Conservation (phyloP, 2,329 filamentous ascomycete species). For the Fusarium armeniacum region DNA sequence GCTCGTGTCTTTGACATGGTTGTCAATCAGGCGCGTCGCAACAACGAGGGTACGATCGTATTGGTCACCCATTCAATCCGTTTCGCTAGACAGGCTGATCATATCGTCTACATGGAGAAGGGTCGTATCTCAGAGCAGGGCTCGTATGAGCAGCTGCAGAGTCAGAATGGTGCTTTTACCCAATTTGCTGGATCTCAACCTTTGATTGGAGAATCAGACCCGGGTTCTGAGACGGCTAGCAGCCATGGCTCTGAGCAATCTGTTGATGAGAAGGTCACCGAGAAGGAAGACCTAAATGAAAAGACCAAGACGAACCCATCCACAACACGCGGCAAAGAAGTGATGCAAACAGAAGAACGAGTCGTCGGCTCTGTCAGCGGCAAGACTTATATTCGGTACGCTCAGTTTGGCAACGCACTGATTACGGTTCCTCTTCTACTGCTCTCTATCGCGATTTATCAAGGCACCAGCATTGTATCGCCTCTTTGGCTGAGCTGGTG, state of each 20-base stretch:
- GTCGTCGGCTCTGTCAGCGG: conserved; percentile 30
- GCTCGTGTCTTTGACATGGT: conserved; percentile 32
- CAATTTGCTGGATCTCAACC: conserved; percentile 2
- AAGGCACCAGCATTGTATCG: conserved; percentile 32
- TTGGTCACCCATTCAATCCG: conserved; percentile 29
- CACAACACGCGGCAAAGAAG: conserved; percentile 20
- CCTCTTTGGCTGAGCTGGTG: conserved; percentile 36
- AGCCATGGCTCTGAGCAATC: neutral
- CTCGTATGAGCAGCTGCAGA: conserved; percentile 4
- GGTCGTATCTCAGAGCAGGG: conserved; percentile 16
- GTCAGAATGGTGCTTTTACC: neutral
- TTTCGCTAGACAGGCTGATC: conserved; percentile 28
- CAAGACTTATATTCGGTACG: conserved; percentile 31
- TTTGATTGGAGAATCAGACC: neutral
- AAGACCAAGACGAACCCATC: neutral
- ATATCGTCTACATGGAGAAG: conserved; percentile 31
- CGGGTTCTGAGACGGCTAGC: neutral
- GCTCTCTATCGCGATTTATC: conserved; percentile 16
- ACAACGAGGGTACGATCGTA: conserved; percentile 8
- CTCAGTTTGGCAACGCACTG: conserved; percentile 29
- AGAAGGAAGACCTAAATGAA: accelerated
- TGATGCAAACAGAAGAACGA: conserved; percentile 34
- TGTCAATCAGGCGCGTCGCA: conserved; percentile 11
- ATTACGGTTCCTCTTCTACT: conserved; percentile 24
- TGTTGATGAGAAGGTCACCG: accelerated